Base-by-base conservation (phyloP, 345 rosid genomes). In the Lepidium sativum region DNA sequence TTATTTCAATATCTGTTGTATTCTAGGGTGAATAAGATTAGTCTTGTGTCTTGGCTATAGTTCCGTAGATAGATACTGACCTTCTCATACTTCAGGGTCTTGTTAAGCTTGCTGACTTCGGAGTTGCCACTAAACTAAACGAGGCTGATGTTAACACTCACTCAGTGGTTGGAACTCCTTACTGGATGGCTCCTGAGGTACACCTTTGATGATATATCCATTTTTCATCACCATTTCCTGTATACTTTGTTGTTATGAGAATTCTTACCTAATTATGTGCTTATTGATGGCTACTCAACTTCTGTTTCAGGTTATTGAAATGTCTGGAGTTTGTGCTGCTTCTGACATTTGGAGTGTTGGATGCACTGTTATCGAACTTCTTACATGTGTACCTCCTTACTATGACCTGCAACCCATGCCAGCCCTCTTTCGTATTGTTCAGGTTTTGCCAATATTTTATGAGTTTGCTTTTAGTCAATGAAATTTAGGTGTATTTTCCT, bases 161-260 rank as follows among this genome's bases (percentile, higher is more conserved):
- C 75, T 91, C 97, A 20, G 97, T 95, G 67, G 97, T 85, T 75
- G 99, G 97, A 76, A 86, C 95, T 35, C 99, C 99, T 55, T 95
- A 91, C 48, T 95, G 99, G 99, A 95, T 95, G 99, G 99, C 99
- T 60, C 99, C 99, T 15, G 97, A 95, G 96, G 99, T 95, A 78
- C 49, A 57, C 52, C 43, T 41, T 54, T 67, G 23, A 5, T 62
- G 16, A 11, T 32, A 65, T 42, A 29, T 47, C 16, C 34, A 0
- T 33, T 44, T 25, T 14, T 2, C 62, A 52, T 66, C 50, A 14
- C 67, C 67, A 42, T 7, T 13, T 65, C 42, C 18, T 43, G 33
- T 40, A 9, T 49, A 50, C 9, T 21, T 17, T 41, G 42, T 66
- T 54, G 11, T 53, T 43, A n/a, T 33, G 37, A 47, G 21, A 57